Evolutionary conservation across 371 early-diverging fungal genomes (phyloP).

Genomic region (Saksenaea vasiformis): DNA sequence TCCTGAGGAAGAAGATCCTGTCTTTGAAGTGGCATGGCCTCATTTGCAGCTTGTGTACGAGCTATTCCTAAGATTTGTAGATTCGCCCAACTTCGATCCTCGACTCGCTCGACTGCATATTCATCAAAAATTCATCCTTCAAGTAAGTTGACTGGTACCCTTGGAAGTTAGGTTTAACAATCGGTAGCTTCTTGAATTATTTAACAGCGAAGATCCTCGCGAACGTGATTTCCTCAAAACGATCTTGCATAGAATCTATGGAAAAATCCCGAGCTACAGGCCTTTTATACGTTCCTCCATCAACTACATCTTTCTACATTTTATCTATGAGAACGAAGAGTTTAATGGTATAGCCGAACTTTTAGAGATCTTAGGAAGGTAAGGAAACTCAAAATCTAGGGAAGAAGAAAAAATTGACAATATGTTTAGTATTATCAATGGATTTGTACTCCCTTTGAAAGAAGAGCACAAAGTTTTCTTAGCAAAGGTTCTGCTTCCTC

Average conservation of each 20-base stretch:
- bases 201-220: slow-evolving; percentile 97
- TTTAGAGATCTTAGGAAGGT: slow-evolving; percentile 93
- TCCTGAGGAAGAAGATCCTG: slow-evolving; percentile 97
- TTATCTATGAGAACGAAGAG: slow-evolving; percentile 93
- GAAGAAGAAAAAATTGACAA: too few species aligned
- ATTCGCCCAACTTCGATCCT: slow-evolving; percentile 93
- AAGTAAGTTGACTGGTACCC: slow-evolving; percentile 15
- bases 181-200: slow-evolving; percentile 84
- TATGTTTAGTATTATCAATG: slow-evolving; percentile 96
- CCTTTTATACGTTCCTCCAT: slow-evolving; percentile 96
- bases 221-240: slow-evolving; percentile 98
- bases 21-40: slow-evolving; percentile 94
- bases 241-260: slow-evolving; percentile 96
- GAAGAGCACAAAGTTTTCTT: slow-evolving; percentile 97
- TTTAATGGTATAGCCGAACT: slow-evolving; percentile 98
- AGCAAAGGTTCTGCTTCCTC: slow-evolving; percentile 87
- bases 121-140: slow-evolving; percentile 42
- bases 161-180: neutral
- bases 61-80: slow-evolving; percentile 94
- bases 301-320: slow-evolving; percentile 96
- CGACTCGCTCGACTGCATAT: slow-evolving; percentile 69
- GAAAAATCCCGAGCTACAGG: slow-evolving; percentile 94
- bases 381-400: too few species aligned
- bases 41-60: slow-evolving; percentile 96
- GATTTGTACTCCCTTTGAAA: slow-evolving; percentile 96